Conservation (phyloP, 768 basidiomycete species). For the Thelephora ganbajun region DNA sequence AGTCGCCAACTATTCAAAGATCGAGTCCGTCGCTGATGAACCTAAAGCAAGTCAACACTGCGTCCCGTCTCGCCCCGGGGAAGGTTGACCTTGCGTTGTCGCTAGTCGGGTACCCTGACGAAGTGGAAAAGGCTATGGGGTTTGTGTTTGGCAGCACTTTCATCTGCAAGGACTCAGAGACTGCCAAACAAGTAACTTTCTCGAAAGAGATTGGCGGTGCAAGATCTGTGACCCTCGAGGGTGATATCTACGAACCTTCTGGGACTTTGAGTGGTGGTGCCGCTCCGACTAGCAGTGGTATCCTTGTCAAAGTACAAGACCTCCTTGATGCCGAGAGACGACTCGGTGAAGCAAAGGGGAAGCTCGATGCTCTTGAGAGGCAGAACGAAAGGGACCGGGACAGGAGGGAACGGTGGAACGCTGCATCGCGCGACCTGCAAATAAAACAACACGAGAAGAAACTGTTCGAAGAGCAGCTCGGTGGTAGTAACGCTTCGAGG, state of each 20-base stretch:
- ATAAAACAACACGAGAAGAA: conserved; percentile 81
- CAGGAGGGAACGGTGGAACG: conserved; percentile 48
- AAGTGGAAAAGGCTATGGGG: conserved; percentile 78
- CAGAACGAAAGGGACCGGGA: conserved; percentile 39
- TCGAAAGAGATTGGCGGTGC: conserved; percentile 44
- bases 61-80: conserved; percentile 56
- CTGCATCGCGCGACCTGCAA: conserved; percentile 54
- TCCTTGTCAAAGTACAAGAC: conserved; percentile 75
- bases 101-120: conserved; percentile 67
- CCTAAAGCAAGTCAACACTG: conserved; percentile 60
- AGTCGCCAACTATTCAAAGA: not conserved
- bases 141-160: conserved; percentile 91
- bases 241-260: conserved; percentile 93
- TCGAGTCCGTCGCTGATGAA: not conserved
- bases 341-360: conserved; percentile 32
- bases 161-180: conserved; percentile 77
- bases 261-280: conserved; percentile 90
- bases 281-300: conserved; percentile 59
- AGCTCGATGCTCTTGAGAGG: conserved; percentile 36
- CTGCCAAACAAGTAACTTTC: conserved; percentile 86
- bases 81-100: conserved; percentile 83
- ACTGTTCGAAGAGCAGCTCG: conserved; percentile 72
- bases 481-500: conserved; percentile 78
- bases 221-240: conserved; percentile 84
- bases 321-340: conserved; percentile 53